Evolutionary conservation across 2,329 filamentous ascomycete genomes (phyloP).

Genomic region (Paraphaeosphaeria sporulosa): DNA sequence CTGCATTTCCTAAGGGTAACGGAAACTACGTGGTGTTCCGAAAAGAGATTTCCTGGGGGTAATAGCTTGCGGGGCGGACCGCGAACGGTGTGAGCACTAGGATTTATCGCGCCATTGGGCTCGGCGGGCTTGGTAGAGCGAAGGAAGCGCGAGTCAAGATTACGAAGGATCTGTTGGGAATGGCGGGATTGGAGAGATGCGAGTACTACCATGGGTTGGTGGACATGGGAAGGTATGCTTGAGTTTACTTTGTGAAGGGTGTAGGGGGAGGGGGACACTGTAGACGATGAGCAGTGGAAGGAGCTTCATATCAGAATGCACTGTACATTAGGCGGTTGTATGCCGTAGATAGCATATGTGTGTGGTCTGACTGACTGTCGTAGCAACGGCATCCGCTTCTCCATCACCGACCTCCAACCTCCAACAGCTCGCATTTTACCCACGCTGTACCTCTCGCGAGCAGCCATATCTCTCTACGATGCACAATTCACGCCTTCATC

Average conservation of each 20-base stretch:
- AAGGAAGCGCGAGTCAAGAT: background rate
- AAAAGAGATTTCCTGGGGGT: constrained; percentile 21
- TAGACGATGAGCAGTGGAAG: background rate
- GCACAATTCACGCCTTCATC: constrained; percentile 64
- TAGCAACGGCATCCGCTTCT: constrained; percentile 93
- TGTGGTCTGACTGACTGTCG: constrained; percentile 14
- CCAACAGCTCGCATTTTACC: constrained; percentile 74
- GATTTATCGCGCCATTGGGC: background rate
- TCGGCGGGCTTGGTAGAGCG: background rate
- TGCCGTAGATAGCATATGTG: constrained; percentile 14
- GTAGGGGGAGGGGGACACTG: background rate
- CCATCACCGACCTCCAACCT: constrained; percentile 81
- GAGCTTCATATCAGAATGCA: background rate
- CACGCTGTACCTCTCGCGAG: constrained; percentile 80
- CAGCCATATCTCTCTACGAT: constrained; percentile 86
- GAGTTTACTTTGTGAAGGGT: background rate
- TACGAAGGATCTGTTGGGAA: constrained; percentile 4
- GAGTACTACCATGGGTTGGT: constrained; percentile 43
- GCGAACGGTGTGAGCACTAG: constrained; percentile 4
- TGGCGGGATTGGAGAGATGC: constrained; percentile 26
- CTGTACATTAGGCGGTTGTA: too few relatives aligned
- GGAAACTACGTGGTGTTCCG: constrained; percentile 14
- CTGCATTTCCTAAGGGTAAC: constrained; percentile 26
- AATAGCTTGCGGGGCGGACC: constrained; percentile 23
- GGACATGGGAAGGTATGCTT: constrained; percentile 42